A percentile compares a stretch with the other conserved stretches of the same genome.
These are phyloP conservation scores for Theobroma grandiflorum DNA, from an alignment of 441 rosid genomes.

Conservation along the genomic window DNA sequence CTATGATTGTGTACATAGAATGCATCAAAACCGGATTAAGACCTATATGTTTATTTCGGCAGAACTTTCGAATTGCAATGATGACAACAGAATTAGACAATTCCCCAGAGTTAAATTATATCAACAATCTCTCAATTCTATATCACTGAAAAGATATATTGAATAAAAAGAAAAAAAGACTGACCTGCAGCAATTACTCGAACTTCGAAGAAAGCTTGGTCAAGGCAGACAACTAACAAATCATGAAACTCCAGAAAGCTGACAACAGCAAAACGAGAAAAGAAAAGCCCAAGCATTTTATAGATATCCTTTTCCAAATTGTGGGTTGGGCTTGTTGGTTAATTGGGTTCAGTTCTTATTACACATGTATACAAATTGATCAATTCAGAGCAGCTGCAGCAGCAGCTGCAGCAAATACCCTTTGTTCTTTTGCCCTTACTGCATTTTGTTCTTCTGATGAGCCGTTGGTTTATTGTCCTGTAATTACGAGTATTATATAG, in stretches of 20 bases:
- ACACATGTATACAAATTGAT: no score
- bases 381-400: no score
- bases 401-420: no score
- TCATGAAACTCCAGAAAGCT: background rate
- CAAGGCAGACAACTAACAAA: background rate
- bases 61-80: conserved; percentile 6
- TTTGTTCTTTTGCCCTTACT: no score
- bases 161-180: background rate
- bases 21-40: background rate
- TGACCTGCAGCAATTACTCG: conserved; percentile 10
- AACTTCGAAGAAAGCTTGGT: conserved; percentile 12
- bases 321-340: no score
- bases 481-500: no score
- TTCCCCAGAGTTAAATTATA: background rate
- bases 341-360: no score
- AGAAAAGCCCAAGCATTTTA: no score
- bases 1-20: background rate
- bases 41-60: background rate
- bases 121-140: background rate
- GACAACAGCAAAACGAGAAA: no score
- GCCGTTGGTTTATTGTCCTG: no score
- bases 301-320: no score
- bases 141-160: background rate
- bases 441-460: no score
- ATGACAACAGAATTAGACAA: background rate